phyloP scores from a whole-genome alignment of 2,329 filamentous ascomycete genomes.

The Penicillium sp. region DNA sequence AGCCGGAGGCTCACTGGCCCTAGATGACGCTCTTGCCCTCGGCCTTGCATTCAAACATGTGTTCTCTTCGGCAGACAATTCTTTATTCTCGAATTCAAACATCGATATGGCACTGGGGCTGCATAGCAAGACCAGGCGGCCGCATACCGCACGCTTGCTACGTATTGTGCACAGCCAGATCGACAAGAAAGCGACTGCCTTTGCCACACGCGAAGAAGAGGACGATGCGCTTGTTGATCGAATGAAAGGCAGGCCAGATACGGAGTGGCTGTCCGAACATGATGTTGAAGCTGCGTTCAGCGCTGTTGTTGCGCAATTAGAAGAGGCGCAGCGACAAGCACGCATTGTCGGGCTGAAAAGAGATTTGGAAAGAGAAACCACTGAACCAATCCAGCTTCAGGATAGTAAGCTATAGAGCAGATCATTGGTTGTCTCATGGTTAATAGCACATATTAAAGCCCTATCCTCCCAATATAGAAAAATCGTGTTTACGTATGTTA shows the following conservation, averaged over 20 bases:
- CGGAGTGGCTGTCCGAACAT: constrained; percentile 50
- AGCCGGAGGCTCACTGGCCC: constrained; percentile 32
- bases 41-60: constrained; percentile 41
- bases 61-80: constrained; percentile 16
- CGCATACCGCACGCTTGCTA: constrained; percentile 42
- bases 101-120: constrained; percentile 36
- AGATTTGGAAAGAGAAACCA: not conserved
- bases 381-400: not conserved
- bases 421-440: not conserved
- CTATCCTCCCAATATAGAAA: not conserved
- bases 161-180: constrained; percentile 32
- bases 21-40: constrained; percentile 44
- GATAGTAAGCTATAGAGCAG: constrained; percentile 1
- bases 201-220: constrained; percentile 26
- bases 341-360: not conserved
- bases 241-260: constrained; percentile 40
- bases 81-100: constrained; percentile 4
- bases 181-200: not conserved
- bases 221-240: constrained; percentile 40
- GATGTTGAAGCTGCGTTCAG: constrained; percentile 45
- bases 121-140: constrained; percentile 47
- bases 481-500: not conserved
- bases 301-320: constrained; percentile 1
- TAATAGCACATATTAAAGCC: not conserved
- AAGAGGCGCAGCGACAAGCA: constrained; percentile 1